Evolutionary conservation across 768 basidiomycete species (phyloP).

Genomic region (Leucocoprinus leucothites): DNA sequence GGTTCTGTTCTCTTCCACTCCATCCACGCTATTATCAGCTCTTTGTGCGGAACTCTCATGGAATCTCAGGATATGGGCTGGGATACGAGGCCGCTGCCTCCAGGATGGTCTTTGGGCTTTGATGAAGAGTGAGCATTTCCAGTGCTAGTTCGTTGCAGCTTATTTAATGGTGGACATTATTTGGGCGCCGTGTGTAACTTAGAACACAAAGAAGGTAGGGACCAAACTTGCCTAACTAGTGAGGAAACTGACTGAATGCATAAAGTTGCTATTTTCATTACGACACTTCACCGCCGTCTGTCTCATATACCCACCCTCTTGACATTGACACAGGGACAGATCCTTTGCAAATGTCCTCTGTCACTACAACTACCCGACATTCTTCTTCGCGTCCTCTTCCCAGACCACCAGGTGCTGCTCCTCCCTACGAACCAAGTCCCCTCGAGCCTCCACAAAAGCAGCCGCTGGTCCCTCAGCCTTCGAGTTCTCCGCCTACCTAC

Average conservation of each 20-base stretch:
- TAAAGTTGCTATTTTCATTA: conserved; percentile 6
- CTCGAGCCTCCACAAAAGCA: background rate
- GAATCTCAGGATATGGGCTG: background rate
- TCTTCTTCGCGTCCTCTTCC: conserved; percentile 2
- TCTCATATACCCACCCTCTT: conserved; percentile 3
- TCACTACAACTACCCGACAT: background rate
- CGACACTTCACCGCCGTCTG: background rate
- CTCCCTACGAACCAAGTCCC: background rate
- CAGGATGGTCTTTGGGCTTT: conserved; percentile 17
- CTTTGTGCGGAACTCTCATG: background rate
- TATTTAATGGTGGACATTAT: background rate
- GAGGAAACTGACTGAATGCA: background rate
- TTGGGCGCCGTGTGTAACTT: background rate
- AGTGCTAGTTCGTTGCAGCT: background rate
- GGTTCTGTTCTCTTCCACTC: background rate
- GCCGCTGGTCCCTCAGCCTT: background rate
- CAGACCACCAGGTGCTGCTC: background rate
- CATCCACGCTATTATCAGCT: background rate
- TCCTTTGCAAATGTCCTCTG: background rate
- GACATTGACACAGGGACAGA: background rate
- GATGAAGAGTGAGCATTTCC: conserved; percentile 15
- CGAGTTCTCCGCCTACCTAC: background rate
- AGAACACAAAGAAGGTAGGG: conserved; percentile 7
- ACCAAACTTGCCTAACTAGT: background rate
- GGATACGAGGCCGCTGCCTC: conserved; percentile 15